Conservation (phyloP, 1,284 basidiomycete species). For the Trichosporon sp. region DNA sequence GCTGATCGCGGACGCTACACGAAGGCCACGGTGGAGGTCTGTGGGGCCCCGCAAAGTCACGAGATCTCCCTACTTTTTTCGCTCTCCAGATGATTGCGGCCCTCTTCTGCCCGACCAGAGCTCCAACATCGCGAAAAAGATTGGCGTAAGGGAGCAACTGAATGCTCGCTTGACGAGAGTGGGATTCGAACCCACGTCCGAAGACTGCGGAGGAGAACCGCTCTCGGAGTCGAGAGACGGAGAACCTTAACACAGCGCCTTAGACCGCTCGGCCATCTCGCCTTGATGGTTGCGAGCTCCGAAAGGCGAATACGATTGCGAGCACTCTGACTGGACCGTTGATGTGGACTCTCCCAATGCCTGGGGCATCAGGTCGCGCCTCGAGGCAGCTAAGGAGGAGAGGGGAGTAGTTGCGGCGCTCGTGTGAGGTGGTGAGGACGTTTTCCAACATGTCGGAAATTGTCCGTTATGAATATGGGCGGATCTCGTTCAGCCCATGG, state of each 20-base stretch:
- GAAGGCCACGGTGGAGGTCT: not conserved
- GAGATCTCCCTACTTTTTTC: not conserved
- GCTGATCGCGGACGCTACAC: not conserved
- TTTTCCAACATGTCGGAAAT: too few relatives aligned
- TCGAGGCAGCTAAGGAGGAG: too few relatives aligned
- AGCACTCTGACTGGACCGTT: not conserved
- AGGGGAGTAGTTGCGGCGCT: too few relatives aligned
- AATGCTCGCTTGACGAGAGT: constrained; percentile 22
- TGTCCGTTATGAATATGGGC: too few relatives aligned
- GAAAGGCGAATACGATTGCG: not conserved
- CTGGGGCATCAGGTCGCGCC: too few relatives aligned
- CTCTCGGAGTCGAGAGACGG: not conserved
- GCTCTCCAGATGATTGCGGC: not conserved
- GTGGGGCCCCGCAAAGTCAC: not conserved
- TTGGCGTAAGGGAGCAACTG: constrained; percentile 1
- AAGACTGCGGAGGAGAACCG: constrained; percentile 26
- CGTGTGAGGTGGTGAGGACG: too few relatives aligned
- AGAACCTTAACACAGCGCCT: constrained; percentile 19
- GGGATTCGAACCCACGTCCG: constrained; percentile 47
- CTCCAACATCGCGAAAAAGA: not conserved
- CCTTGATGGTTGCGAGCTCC: not conserved
- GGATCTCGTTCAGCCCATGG: too few relatives aligned
- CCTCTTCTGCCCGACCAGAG: not conserved
- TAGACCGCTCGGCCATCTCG: constrained; percentile 18
- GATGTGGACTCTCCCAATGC: not conserved